Conservation (phyloP, 331 rosid species). For the Quercus lobata region DNA sequence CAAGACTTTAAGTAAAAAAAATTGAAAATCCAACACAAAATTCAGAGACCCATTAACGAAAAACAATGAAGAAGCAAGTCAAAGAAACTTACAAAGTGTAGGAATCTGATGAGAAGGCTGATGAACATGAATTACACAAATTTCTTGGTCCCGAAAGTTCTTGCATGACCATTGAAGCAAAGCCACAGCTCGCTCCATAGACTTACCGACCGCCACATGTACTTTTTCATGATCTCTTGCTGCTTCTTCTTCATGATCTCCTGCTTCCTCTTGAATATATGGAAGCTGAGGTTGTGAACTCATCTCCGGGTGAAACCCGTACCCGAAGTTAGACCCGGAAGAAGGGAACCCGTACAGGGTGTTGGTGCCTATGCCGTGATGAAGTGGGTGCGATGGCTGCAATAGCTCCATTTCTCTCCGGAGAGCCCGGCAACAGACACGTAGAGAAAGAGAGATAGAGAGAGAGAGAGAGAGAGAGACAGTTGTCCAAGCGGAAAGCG, state of each 20-base stretch:
- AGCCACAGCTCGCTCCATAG: conserved; percentile 41
- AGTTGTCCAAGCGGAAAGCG: neutral
- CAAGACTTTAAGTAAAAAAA: neutral
- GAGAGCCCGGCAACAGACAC: neutral
- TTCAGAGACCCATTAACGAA: neutral
- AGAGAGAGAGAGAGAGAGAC: neutral
- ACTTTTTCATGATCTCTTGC: conserved; percentile 19
- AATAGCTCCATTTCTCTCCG: conserved; percentile 50
- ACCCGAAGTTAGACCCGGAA: conserved; percentile 18
- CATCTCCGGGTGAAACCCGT: conserved; percentile 14
- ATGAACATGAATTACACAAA: conserved; percentile 61
- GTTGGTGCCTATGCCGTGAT: conserved; percentile 11
- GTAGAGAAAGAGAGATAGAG: neutral
- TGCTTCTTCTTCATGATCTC: conserved; percentile 23
- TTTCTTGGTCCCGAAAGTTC: conserved; percentile 36
- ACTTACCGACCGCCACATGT: conserved; percentile 70
- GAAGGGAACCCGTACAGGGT: conserved; percentile 41
- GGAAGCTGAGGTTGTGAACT: conserved; percentile 28
- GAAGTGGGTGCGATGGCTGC: conserved; percentile 44
- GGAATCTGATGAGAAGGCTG: conserved; percentile 77
- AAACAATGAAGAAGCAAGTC: neutral
- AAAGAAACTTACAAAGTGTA: conserved; percentile 43
- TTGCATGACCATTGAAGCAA: conserved; percentile 67
- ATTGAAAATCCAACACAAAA: neutral
- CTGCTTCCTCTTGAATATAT: conserved; percentile 31